Conservation (phyloP, 495 filamentous ascomycete species). For the Lophium mytilinum region DNA sequence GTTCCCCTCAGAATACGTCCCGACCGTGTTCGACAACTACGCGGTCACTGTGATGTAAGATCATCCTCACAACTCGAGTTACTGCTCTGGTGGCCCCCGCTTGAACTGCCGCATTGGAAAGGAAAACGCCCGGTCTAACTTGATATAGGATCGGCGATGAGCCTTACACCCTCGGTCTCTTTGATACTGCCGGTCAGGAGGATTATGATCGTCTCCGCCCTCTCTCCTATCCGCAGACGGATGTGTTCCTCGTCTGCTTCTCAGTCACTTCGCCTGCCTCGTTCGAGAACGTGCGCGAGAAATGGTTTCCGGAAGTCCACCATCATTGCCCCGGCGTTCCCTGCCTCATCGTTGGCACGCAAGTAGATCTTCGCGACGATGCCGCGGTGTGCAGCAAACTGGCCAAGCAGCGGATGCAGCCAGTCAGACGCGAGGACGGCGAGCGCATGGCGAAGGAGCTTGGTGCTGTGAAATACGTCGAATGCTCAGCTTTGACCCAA, state of each 20-base stretch:
- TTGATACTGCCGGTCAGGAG: slow-evolving; percentile 98
- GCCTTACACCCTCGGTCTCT: slow-evolving; percentile 92
- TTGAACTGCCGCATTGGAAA: no score
- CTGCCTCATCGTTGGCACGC: slow-evolving; percentile 95
- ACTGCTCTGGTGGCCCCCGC: no score
- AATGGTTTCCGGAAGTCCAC: slow-evolving; percentile 98
- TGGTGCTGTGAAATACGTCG: slow-evolving; percentile 94
- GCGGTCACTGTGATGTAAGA: slow-evolving; percentile 98
- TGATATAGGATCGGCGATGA: slow-evolving; percentile 88
- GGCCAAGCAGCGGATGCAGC: slow-evolving; percentile 87
- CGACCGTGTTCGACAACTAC: slow-evolving; percentile 99
- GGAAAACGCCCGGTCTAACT: neutral
- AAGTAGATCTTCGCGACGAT: slow-evolving; percentile 93
- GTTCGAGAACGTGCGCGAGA: slow-evolving; percentile 98
- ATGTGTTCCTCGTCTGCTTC: slow-evolving; percentile 98
- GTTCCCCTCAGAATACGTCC: slow-evolving; percentile 98
- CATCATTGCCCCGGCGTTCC: slow-evolving; percentile 98
- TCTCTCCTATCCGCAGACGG: slow-evolving; percentile 94
- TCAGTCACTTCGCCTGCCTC: slow-evolving; percentile 97
- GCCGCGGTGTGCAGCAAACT: slow-evolving; percentile 83
- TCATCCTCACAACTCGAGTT: neutral
- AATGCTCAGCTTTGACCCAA: slow-evolving; percentile 95
- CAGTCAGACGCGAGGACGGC: slow-evolving; percentile 84
- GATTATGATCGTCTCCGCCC: slow-evolving; percentile 97
- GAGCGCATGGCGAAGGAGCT: slow-evolving; percentile 95